Evolutionary conservation across 2,329 filamentous ascomycete species (phyloP).

Genomic region (Biscogniauxia marginata): DNA sequence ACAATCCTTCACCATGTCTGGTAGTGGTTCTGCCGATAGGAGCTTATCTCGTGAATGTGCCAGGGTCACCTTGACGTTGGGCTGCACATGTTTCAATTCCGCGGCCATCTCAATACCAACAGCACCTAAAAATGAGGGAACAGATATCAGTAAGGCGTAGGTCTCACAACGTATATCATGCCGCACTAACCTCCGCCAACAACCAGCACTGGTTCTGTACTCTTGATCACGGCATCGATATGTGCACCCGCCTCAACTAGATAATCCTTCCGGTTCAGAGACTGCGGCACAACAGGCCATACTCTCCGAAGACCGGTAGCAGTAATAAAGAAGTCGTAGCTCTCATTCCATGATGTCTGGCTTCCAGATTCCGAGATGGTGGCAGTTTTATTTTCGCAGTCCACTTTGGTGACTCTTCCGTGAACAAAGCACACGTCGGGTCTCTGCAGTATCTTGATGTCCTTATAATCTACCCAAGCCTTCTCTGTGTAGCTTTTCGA

Average conservation of each 20-base stretch:
- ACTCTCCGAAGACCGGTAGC: constrained; percentile 67
- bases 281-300: constrained; percentile 73
- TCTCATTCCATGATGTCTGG: constrained; percentile 40
- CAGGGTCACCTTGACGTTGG: constrained; percentile 65
- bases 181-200: constrained; percentile 62
- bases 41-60: constrained; percentile 71
- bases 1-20: constrained; percentile 65
- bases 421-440: constrained; percentile 64
- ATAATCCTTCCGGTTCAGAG: constrained; percentile 60
- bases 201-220: constrained; percentile 61
- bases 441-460: constrained; percentile 64
- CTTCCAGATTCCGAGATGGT: constrained; percentile 51
- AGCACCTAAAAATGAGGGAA: constrained; percentile 44
- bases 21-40: constrained; percentile 70
- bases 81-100: constrained; percentile 69
- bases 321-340: constrained; percentile 75
- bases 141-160: constrained; percentile 1
- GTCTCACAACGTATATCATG: not conserved
- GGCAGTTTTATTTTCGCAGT: constrained; percentile 59
- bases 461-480: constrained; percentile 67
- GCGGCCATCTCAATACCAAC: constrained; percentile 82
- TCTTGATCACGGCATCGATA: constrained; percentile 52
- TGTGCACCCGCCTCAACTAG: constrained; percentile 61
- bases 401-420: constrained; percentile 60
- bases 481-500: constrained; percentile 61